Base-by-base conservation (phyloP, 345 rosid species). In the Streptanthus diversifolius region DNA sequence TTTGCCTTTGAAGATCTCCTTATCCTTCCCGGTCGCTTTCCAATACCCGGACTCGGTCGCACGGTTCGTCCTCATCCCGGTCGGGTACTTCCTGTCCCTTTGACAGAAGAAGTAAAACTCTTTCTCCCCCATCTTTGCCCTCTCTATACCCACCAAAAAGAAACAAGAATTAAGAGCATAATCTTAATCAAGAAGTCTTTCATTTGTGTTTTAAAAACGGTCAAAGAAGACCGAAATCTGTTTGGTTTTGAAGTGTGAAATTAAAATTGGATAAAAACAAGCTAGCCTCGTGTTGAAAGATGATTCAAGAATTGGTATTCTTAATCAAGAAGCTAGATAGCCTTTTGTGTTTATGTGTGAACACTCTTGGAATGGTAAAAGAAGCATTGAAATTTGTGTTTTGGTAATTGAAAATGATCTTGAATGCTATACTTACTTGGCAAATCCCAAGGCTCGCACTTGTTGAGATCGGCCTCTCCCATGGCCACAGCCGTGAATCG, bases 21-120 rank as follows among this genome's bases (percentile, higher is more conserved):
- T 95, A 11, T 95, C 99, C 72, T 95, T 95, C 0, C 99, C 99
- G 1, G 99, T 95, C 0, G 99, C 99, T 82, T 95, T 95, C 99
- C 99, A 95, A 56, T 95, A 91, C 0, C 99, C 99, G 6, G 96
- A 80, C 25, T 81, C 89, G 2, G 99, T 95, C 4, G 99, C 99
- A 39, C 99, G 87, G 71, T 95, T 95, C 1, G 99, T 95, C 77
- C 99, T 85, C 88, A 85, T 88, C 30, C 99, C 99, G 0, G 98
- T 95, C 30, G 99, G 98, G 33, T 95, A 95, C 67, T 95, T 95
- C 77, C 89, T 73, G 49, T 95, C 98, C 76, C 89, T 90, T 68
- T 90, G 91, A 76, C 95, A 95, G 63, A 91, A 95, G 82, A 95
- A 95, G 82, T 91, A 95, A 84, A 88, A 88, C 75, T 90, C 96